A percentile compares a stretch with the other conserved stretches of the same genome.
Evolutionary conservation across 495 filamentous ascomycete species (phyloP).

Genomic region (Achaetomiella virescens): DNA sequence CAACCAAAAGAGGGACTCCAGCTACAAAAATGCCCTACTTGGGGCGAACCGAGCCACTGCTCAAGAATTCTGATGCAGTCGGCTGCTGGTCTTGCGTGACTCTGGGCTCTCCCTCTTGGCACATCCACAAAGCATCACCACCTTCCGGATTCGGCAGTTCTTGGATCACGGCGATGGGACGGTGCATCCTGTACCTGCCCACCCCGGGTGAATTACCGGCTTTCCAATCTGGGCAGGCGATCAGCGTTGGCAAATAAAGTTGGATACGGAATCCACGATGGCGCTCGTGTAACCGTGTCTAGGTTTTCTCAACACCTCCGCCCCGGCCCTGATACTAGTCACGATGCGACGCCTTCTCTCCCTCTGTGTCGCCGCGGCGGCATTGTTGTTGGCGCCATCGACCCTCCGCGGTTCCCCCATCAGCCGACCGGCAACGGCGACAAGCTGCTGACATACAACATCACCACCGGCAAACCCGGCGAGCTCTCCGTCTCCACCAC

Average conservation of each 20-base stretch:
- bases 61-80: background rate
- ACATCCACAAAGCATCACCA: slow-evolving; percentile 1
- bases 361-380: slow-evolving; percentile 11
- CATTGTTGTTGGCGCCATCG: slow-evolving; percentile 26
- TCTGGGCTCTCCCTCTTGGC: slow-evolving; percentile 7
- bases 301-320: background rate
- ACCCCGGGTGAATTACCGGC: slow-evolving; percentile 8
- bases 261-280: background rate
- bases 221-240: slow-evolving; percentile 13
- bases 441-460: slow-evolving; percentile 40
- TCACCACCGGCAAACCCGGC: slow-evolving; percentile 30
- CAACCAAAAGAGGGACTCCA: too few species aligned
- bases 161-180: slow-evolving; percentile 4
- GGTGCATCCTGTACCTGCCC: slow-evolving; percentile 9
- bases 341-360: slow-evolving; percentile 17
- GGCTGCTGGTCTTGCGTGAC: background rate
- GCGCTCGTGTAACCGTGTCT: background rate
- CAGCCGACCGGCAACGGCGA: slow-evolving; percentile 33
- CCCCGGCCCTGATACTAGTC: background rate
- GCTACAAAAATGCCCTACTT: background rate
- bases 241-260: background rate
- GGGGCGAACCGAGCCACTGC: background rate
- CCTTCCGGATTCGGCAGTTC: slow-evolving; percentile 5
- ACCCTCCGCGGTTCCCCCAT: slow-evolving; percentile 34
- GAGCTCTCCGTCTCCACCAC: slow-evolving; percentile 26